Conservation (phyloP, 768 basidiomycete genomes). For the Tylopilus subfusipes region DNA sequence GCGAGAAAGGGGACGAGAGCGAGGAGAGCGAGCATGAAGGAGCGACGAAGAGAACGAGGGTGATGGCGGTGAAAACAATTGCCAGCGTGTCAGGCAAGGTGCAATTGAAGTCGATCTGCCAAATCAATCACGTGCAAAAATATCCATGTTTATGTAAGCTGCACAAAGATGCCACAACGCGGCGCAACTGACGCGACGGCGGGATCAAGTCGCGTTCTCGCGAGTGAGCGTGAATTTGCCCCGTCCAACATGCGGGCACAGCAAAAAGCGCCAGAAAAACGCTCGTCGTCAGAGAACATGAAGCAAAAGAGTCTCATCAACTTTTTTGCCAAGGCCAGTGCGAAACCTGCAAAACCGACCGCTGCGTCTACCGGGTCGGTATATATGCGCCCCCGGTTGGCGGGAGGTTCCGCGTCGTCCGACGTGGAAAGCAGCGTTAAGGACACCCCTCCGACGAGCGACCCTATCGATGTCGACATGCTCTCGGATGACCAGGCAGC, state of each 20-base stretch:
- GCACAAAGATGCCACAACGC: constrained; percentile 22
- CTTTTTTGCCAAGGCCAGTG: constrained; percentile 49
- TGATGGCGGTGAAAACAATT: neutral
- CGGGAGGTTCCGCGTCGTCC: constrained; percentile 41
- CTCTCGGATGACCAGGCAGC: constrained; percentile 44
- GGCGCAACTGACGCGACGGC: constrained; percentile 11
- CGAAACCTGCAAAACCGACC: constrained; percentile 29
- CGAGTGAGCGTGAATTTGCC: neutral
- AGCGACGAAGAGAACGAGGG: constrained; percentile 15
- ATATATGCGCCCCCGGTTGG: constrained; percentile 38
- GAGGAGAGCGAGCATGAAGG: constrained; percentile 24
- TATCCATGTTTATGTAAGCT: neutral
- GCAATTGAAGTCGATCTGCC: too few relatives aligned
- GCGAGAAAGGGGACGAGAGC: constrained; percentile 16
- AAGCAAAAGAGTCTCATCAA: constrained; percentile 76
- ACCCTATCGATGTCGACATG: constrained; percentile 76
- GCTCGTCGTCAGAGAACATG: constrained; percentile 39
- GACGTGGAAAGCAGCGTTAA: constrained; percentile 45
- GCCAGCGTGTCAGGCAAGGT: neutral
- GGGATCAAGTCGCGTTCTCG: neutral
- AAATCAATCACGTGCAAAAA: neutral
- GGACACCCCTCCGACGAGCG: constrained; percentile 75
- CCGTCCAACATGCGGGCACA: constrained; percentile 14
- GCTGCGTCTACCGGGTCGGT: constrained; percentile 28
- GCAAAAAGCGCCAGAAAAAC: constrained; percentile 31